These are phyloP conservation scores for Panicum virgatum DNA, from an alignment of 202 grass and related monocot species.

Conservation along the genomic window DNA sequence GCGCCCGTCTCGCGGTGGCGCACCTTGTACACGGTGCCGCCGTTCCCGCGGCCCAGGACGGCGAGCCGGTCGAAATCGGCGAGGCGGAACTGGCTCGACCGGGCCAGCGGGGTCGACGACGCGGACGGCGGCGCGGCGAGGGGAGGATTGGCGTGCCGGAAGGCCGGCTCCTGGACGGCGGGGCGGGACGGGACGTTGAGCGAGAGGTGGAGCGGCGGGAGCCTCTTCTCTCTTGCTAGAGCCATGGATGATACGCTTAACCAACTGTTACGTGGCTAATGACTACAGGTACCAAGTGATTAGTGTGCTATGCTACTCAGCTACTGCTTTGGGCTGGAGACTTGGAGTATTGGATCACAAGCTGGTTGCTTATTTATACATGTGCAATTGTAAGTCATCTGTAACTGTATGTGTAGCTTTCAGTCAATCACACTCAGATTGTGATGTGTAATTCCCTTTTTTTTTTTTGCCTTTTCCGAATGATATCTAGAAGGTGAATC, in stretches of 20 bases:
- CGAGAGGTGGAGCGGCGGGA: slow-evolving; percentile 55
- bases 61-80: slow-evolving; percentile 71
- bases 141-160: not conserved
- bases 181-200: slow-evolving; percentile 51
- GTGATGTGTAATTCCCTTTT: not conserved
- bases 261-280: not conserved
- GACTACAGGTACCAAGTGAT: not conserved
- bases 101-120: not conserved
- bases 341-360: not conserved
- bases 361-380: slow-evolving; percentile 31
- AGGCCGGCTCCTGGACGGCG: slow-evolving; percentile 11
- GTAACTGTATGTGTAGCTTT: slow-evolving; percentile 1
- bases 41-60: slow-evolving; percentile 71
- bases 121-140: slow-evolving; percentile 11
- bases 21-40: slow-evolving; percentile 80
- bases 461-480: not conserved
- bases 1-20: slow-evolving; percentile 53
- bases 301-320: not conserved
- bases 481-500: not conserved
- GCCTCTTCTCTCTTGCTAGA: slow-evolving; percentile 46
- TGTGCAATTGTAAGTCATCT: not conserved
- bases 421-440: slow-evolving; percentile 8
- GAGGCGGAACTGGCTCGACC: slow-evolving; percentile 37
- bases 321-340: not conserved
- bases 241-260: slow-evolving; percentile 31